phyloP scores from a whole-genome alignment of 78 protist genomes.

The Dictyostelium brefeldianum region DNA sequence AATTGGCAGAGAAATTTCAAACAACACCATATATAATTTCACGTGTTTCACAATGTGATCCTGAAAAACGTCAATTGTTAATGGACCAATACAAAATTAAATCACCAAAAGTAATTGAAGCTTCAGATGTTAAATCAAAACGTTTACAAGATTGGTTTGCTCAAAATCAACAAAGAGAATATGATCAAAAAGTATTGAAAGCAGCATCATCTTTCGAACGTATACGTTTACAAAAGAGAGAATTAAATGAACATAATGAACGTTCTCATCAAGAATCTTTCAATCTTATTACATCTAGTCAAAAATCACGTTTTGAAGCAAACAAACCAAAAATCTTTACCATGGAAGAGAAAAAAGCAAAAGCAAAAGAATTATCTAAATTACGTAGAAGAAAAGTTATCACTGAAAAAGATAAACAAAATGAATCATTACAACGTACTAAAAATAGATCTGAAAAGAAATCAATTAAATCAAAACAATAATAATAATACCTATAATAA shows the following conservation, averaged over 20 bases:
- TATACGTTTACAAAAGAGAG: not conserved
- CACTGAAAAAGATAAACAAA: not conserved
- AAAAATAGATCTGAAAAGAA: slow-evolving; percentile 1
- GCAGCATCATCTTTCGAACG: slow-evolving; percentile 20
- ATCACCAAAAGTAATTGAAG: not conserved
- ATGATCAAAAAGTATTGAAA: slow-evolving; percentile 39
- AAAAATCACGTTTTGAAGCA: not conserved
- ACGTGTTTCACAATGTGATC: not conserved
- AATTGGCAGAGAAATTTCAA: slow-evolving; percentile 42
- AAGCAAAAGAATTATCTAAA: not conserved
- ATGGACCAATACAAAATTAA: slow-evolving; percentile 22
- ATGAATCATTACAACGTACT: not conserved
- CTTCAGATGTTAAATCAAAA: not conserved
- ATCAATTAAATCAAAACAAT: not conserved
- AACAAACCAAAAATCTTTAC: not conserved
- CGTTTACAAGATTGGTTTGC: slow-evolving; percentile 17
- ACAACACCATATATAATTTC: not conserved
- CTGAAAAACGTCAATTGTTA: not conserved
- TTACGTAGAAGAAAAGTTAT: slow-evolving; percentile 21
- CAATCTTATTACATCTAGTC: not conserved
- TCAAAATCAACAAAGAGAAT: slow-evolving; percentile 44
- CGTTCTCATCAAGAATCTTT: slow-evolving; percentile 39
- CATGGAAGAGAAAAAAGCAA: slow-evolving; percentile 17
- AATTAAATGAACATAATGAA: not conserved
- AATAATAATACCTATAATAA: too few species aligned